These are phyloP conservation scores for Sphagnum magellanicum DNA, from an alignment of 228 moss, liverwort and hornwort genomes.

Conservation along the genomic window DNA sequence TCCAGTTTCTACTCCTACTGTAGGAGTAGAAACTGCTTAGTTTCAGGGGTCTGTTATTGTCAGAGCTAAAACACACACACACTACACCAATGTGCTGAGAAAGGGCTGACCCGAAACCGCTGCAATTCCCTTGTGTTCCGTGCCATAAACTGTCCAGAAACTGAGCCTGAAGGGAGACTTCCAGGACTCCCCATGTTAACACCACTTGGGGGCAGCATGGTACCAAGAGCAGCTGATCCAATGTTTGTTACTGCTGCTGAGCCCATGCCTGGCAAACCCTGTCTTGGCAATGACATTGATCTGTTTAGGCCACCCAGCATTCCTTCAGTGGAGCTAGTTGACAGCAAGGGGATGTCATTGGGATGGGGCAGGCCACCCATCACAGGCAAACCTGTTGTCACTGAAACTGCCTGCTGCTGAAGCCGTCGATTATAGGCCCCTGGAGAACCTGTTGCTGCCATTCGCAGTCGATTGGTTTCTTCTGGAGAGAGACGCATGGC, in stretches of 20 bases:
- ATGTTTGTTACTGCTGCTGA: conserved; percentile 21
- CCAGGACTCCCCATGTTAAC: neutral
- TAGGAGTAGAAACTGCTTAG: too few relatives aligned
- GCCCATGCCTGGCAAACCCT: conserved; percentile 23
- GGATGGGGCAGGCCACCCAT: conserved; percentile 15
- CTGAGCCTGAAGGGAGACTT: neutral
- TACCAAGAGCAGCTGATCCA: conserved; percentile 16
- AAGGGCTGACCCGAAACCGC: too few relatives aligned
- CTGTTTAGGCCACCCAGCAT: conserved; percentile 29
- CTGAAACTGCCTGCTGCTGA: conserved; percentile 31
- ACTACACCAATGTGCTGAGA: too few relatives aligned
- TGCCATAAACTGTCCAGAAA: conserved; percentile 9
- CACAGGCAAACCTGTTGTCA: conserved; percentile 21
- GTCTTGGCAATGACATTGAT: conserved; percentile 27
- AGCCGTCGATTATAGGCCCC: conserved; percentile 15
- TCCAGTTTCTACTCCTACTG: too few relatives aligned
- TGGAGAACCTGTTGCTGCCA: conserved; percentile 5
- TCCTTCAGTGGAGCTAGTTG: conserved; percentile 14
- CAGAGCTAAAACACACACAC: too few relatives aligned
- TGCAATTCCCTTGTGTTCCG: neutral
- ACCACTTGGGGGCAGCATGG: conserved; percentile 31
- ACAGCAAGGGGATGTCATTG: conserved; percentile 21
- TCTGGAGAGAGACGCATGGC: conserved; percentile 21
- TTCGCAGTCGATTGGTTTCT: conserved; percentile 31
- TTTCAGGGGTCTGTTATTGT: too few relatives aligned